These are phyloP conservation scores for Populus tomentosa DNA, from an alignment of 441 rosid genomes.

Conservation along the genomic window DNA sequence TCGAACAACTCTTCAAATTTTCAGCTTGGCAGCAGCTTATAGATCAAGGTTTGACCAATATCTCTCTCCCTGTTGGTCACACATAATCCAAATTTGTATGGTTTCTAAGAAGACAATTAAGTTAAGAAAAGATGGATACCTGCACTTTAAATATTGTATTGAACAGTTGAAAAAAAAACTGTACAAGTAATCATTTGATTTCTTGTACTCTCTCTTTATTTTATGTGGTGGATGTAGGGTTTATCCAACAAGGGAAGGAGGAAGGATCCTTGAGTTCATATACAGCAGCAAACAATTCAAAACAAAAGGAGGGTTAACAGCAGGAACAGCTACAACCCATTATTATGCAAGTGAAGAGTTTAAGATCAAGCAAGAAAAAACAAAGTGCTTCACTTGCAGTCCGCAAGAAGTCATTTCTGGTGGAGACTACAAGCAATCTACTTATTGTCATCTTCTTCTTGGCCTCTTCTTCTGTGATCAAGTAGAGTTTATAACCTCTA, in stretches of 20 bases:
- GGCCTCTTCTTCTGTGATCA: conserved; percentile 56
- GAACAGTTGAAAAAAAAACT: too few species aligned
- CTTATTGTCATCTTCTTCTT: conserved; percentile 80
- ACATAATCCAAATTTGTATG: neutral
- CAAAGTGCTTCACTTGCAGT: conserved; percentile 74
- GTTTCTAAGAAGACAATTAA: too few species aligned
- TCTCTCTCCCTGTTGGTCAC: neutral
- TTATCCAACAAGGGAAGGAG: conserved; percentile 72
- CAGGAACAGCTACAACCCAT: conserved; percentile 88
- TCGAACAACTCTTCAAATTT: conserved; percentile 67
- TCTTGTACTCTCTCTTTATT: neutral
- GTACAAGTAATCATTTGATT: neutral
- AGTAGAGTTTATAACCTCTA: conserved; percentile 71
- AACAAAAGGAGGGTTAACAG: conserved; percentile 65
- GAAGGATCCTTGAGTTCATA: conserved; percentile 78
- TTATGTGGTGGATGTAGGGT: conserved; percentile 28
- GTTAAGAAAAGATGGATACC: too few species aligned
- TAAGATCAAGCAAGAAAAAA: conserved; percentile 67
- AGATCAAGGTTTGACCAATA: conserved; percentile 56
- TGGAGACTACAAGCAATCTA: conserved; percentile 68
- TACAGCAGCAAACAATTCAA: conserved; percentile 72
- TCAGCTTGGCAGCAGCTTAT: conserved; percentile 77
- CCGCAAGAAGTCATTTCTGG: conserved; percentile 69
- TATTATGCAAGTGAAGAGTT: conserved; percentile 77
- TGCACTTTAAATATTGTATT: too few species aligned